A percentile compares a stretch with the other conserved stretches of the same genome.
Conservation (phyloP, 441 rosid species). For the Theobroma grandiflorum region DNA sequence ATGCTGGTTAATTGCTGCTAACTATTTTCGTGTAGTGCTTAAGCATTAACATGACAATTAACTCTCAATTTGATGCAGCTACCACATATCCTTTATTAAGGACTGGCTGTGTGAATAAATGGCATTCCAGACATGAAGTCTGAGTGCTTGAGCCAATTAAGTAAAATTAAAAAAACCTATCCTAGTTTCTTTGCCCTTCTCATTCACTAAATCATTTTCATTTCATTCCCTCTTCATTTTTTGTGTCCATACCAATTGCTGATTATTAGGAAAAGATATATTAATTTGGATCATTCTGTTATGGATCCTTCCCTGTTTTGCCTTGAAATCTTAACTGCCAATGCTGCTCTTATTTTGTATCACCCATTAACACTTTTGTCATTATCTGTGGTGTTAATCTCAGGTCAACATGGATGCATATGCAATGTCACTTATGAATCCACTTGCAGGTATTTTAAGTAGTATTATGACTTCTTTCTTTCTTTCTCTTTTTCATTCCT, state of each 20-base stretch:
- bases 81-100: not conserved
- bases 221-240: not conserved
- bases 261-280: not conserved
- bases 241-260: not conserved
- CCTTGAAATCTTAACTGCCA: not conserved
- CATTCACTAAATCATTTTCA: not conserved
- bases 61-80: constrained; percentile 10
- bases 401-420: constrained; percentile 89
- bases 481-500: not conserved
- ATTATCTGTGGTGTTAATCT: constrained; percentile 28
- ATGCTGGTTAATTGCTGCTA: not conserved
- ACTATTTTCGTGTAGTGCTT: not conserved
- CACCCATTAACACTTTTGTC: constrained; percentile 16
- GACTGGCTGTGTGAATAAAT: constrained; percentile 2
- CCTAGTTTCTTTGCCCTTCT: constrained; percentile 13
- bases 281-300: constrained; percentile 1
- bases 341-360: not conserved
- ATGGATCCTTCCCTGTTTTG: not conserved
- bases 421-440: constrained; percentile 84
- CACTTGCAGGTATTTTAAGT: constrained; percentile 74
- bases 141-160: not conserved
- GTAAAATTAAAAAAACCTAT: constrained; percentile 14
- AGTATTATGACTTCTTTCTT: constrained; percentile 19
- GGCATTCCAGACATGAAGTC: not conserved
- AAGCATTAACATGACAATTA: constrained; percentile 6